phyloP scores from a whole-genome alignment of 2,329 filamentous ascomycete species.

The Aspergillus ustus region DNA sequence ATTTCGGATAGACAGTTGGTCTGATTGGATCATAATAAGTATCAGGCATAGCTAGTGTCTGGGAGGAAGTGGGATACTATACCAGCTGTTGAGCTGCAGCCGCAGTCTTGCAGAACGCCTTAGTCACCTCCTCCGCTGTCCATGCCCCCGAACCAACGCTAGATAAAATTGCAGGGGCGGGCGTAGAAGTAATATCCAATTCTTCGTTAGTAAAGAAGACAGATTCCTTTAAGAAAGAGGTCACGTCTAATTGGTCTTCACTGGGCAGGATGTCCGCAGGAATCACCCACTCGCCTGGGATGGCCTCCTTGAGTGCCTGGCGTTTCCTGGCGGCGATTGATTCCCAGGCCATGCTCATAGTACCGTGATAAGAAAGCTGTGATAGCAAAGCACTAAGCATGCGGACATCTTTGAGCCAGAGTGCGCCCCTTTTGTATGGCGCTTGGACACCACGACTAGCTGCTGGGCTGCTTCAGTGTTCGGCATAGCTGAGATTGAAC shows the following conservation, averaged over 20 bases:
- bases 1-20: constrained; percentile 65
- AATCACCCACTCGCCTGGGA: constrained; percentile 64
- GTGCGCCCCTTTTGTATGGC: too few species aligned
- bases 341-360: constrained; percentile 42
- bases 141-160: constrained; percentile 47
- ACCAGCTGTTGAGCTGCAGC: constrained; percentile 61
- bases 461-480: too few species aligned
- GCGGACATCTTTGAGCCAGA: too few species aligned
- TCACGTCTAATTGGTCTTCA: constrained; percentile 60
- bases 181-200: constrained; percentile 53
- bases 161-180: constrained; percentile 38
- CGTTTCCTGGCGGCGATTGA: constrained; percentile 50
- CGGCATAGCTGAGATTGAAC: too few species aligned
- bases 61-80: background rate
- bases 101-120: constrained; percentile 60
- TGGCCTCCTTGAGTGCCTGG: constrained; percentile 50
- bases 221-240: constrained; percentile 57
- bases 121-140: constrained; percentile 57
- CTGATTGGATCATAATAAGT: constrained; percentile 33
- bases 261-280: constrained; percentile 59
- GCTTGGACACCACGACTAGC: too few species aligned
- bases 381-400: too few species aligned
- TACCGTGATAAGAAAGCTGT: too few species aligned
- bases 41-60: background rate
- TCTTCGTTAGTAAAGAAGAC: constrained; percentile 63